Evolutionary conservation across 2,329 filamentous ascomycete genomes (phyloP), one percentile per base, ranked within the genome.

Genomic region (Aaosphaeria pasadenensis): DNA sequence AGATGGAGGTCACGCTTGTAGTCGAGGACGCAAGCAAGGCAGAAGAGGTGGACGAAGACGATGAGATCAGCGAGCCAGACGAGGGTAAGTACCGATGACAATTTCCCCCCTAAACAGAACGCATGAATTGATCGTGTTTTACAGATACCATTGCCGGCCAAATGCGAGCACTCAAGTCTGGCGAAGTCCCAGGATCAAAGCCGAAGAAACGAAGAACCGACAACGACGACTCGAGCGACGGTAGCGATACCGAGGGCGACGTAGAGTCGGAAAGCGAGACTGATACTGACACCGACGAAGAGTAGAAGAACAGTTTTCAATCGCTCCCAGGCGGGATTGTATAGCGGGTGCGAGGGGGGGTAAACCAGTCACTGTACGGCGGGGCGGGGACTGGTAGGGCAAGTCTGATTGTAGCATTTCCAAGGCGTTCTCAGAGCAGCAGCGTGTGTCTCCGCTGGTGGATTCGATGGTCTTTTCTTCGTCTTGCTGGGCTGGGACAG

Each of bases 1-100:
- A 91, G 79, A 84, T 89, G 78, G 90, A 96, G 64, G 89, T 96
- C 30, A 91, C 88, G 1, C 79, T 99, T 45, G 82, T 87, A 30
- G 90, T 99, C 6, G 91, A 96, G 63, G 91, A 97, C 61, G 86
- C 89, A 32, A 88, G 83, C 71, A 94, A 92, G 74, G 91, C 89
- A 5, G 86, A 83, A 17, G 82, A 87, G 57, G 85, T 95, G 65
- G 82, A 83, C 45, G 88, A 85, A 42, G 91, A 96, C 58, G 94
- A 96, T 62, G 94, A 99, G 50, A 99, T 99, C 57, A 95, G 89
- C 67, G 94, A 99, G 70, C 94, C 95, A 33, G 94, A 97, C 55
- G 94, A 99, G 78, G 94, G 94, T 96, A 80, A 77, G 86, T 77
- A 30, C 44, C 38, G 42, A 17, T 28, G n/a, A 40, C 41, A 46